phyloP scores from a whole-genome alignment of 2,329 filamentous ascomycete species.

The Xylariaceae sp. region DNA sequence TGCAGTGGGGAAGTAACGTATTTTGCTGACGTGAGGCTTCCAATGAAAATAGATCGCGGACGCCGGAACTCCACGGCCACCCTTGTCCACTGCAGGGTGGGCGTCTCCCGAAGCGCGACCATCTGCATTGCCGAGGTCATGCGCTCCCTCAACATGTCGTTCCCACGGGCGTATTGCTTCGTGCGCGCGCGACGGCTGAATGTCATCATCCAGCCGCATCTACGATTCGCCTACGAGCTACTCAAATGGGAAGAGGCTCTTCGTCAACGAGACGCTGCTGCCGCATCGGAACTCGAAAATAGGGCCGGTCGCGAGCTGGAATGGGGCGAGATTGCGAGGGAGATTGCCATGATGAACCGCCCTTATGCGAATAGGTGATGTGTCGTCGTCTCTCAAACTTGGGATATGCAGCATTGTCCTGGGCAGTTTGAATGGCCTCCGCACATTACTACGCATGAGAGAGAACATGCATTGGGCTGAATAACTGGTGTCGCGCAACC shows the following conservation, averaged over 20 bases:
- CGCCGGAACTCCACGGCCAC: slow-evolving; percentile 74
- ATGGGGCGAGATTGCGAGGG: slow-evolving; percentile 81
- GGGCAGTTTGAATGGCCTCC: neutral
- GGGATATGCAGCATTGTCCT: neutral
- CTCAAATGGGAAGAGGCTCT: slow-evolving; percentile 90
- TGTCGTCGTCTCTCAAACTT: too few relatives aligned
- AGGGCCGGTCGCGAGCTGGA: slow-evolving; percentile 71
- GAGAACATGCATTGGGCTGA: neutral
- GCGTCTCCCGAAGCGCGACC: slow-evolving; percentile 89
- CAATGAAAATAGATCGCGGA: slow-evolving; percentile 59
- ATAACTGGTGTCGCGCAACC: neutral
- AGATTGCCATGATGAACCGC: slow-evolving; percentile 93
- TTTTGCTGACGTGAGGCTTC: slow-evolving; percentile 10
- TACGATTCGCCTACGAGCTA: slow-evolving; percentile 91
- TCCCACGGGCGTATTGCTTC: slow-evolving; percentile 92
- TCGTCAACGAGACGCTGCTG: slow-evolving; percentile 40
- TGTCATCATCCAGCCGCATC: slow-evolving; percentile 95
- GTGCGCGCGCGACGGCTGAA: slow-evolving; percentile 88
- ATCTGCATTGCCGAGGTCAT: slow-evolving; percentile 99
- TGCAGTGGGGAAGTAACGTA: neutral
- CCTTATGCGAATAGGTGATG: slow-evolving; percentile 67
- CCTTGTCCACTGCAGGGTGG: slow-evolving; percentile 91
- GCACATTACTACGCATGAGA: neutral
- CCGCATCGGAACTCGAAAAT: slow-evolving; percentile 24
- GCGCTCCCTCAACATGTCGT: slow-evolving; percentile 71